Percentiles rank a stretch among this genome's conserved stretches.
Conservation (phyloP, 2,329 filamentous ascomycete species). For the Aspergillus fijiensis region DNA sequence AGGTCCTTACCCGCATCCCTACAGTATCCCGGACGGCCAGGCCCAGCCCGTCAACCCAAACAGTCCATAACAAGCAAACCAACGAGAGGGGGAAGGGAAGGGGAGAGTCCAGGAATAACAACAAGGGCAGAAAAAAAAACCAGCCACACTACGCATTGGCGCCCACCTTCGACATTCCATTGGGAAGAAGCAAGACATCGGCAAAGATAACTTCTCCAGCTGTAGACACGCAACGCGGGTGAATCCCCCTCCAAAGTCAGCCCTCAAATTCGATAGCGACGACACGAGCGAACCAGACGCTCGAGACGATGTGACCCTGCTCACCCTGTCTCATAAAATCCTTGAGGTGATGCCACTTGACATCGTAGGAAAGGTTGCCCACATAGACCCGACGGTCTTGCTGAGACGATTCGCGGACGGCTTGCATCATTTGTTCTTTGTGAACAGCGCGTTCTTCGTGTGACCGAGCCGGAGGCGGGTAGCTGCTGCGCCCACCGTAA, state of each 20-base stretch:
- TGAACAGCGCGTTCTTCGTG: slow-evolving; percentile 80
- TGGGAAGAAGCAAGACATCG: slow-evolving; percentile 98
- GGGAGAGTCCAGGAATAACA: slow-evolving; percentile 62
- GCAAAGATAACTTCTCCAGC: slow-evolving; percentile 99
- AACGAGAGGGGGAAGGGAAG: slow-evolving; percentile 39
- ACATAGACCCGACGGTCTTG: slow-evolving; percentile 99
- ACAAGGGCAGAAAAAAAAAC: slow-evolving; percentile 58
- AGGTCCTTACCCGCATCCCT: slow-evolving; percentile 94
- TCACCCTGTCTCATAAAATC: slow-evolving; percentile 99
- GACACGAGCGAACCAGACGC: slow-evolving; percentile 19
- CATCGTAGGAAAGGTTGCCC: slow-evolving; percentile 97
- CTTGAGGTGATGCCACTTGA: slow-evolving; percentile 99
- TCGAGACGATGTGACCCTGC: slow-evolving; percentile 38
- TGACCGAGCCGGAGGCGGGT: slow-evolving; percentile 63
- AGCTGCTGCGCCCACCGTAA: slow-evolving; percentile 60
- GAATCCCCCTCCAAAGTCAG: slow-evolving; percentile 33
- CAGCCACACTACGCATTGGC: slow-evolving; percentile 86
- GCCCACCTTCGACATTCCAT: slow-evolving; percentile 99
- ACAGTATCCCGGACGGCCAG: slow-evolving; percentile 81
- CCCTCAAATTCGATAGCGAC: slow-evolving; percentile 23
- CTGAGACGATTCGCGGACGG: slow-evolving; percentile 88
- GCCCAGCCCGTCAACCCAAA: slow-evolving; percentile 99
- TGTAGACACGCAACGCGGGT: slow-evolving; percentile 44
- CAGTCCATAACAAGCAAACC: slow-evolving; percentile 71
- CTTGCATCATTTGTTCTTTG: slow-evolving; percentile 95